Base-by-base conservation (phyloP, 768 basidiomycete species). In the Boletus tomentosulus region DNA sequence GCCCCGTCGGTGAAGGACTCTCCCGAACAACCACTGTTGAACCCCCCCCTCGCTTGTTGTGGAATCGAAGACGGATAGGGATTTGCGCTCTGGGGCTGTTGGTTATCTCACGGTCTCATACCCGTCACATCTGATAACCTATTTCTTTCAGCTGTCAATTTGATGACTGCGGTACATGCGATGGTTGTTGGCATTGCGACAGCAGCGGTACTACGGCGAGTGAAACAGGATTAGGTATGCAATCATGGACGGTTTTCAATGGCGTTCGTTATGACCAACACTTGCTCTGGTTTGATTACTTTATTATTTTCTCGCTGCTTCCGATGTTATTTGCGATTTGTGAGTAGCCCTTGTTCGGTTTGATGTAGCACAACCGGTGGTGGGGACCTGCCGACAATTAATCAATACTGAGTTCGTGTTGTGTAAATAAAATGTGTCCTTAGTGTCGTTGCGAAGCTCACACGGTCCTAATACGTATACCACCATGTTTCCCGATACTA, bases 161-260 rank as follows among this genome's bases (percentile, higher is more conserved):
- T 72, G 59, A 83, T 59, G 53, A 77, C 85, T 2, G 85, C 83
- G 6, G 68, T 86, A 3, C 86, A 86, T 5, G 80, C 88, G 8
- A 65, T 87, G 16, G 76, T 89, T 4, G 68, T 89, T 28, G 76
- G 83, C 47, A 79, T 86, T 8, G 85, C 84, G 4, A 85, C 87
- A 3, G 85, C 80, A 12, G 87, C 86, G 7, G 86, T 89, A 47
- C 70, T 87, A 61, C 88, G 86, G 85, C 78, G 84, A 57, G 83
- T 87, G 28, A 83, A 81, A 56, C 73, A 74, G 33, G 75, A 77
- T 28, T 70, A 63, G 48, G 59, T 35, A 53, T 57, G 57, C 35
- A 51, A 54, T 57, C 38, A 34, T 53, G 58, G 62, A 63, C 62
- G 54, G 50, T 59, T 55, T 46, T 50, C 43, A 41, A 44, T 42